Percentiles rank a stretch among this genome's conserved stretches.
Evolutionary conservation across 495 filamentous ascomycete species (phyloP).

Genomic region (Collariella sp.): DNA sequence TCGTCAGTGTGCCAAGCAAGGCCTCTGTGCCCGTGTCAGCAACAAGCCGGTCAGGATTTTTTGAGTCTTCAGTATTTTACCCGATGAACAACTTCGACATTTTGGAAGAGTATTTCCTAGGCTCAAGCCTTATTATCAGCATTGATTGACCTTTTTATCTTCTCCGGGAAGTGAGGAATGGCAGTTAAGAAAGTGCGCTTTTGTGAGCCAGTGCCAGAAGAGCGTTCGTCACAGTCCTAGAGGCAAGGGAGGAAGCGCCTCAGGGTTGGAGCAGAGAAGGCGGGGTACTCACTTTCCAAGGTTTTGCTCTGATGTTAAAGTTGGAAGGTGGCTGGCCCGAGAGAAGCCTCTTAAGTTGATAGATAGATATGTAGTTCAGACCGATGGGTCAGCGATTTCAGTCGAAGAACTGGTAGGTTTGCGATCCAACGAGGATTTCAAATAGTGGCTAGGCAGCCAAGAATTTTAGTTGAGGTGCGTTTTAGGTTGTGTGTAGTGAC

Average conservation of each 20-base stretch:
- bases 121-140: too few species aligned
- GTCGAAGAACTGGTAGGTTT: conserved; percentile 17
- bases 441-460: conserved; percentile 11
- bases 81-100: conserved; percentile 93
- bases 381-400: conserved; percentile 22
- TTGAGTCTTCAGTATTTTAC: conserved; percentile 42
- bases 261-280: not conserved
- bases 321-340: conserved; percentile 1
- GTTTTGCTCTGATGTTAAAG: not conserved
- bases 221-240: not conserved
- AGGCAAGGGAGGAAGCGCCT: not conserved
- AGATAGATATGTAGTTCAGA: conserved; percentile 16
- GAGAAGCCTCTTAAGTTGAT: conserved; percentile 15
- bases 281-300: not conserved
- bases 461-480: conserved; percentile 21
- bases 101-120: conserved; percentile 18
- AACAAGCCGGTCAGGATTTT: not conserved
- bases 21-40: conserved; percentile 51
- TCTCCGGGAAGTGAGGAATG: too few species aligned
- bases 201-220: not conserved
- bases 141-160: too few species aligned
- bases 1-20: conserved; percentile 98
- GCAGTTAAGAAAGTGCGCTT: not conserved
- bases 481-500: conserved; percentile 20
- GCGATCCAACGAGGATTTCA: too few species aligned